Conservation (phyloP, 1,139 yeast species). For the Candida tropicalis region DNA sequence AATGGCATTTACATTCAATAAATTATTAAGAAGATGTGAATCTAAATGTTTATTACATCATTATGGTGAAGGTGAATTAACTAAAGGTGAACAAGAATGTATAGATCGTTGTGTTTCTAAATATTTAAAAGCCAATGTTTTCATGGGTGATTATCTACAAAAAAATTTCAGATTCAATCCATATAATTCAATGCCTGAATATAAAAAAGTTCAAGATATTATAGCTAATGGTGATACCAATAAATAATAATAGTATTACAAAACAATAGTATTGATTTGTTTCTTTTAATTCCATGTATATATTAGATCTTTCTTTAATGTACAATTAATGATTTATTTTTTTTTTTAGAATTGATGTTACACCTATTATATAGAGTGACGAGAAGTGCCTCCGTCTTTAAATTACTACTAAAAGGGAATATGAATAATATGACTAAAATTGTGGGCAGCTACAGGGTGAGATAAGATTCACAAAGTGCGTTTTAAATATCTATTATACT, state of each 20-base stretch:
- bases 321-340: no score
- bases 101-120: conserved; percentile 79
- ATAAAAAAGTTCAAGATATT: conserved; percentile 27
- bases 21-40: conserved; percentile 58
- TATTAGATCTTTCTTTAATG: no score
- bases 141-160: conserved; percentile 55
- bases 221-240: background rate
- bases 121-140: conserved; percentile 63
- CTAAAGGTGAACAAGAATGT: conserved; percentile 77
- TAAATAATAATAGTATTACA: no score
- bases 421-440: no score
- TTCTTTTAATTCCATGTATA: background rate
- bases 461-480: no score
- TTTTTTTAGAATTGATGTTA: no score
- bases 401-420: no score
- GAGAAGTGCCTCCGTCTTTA: no score
- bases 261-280: no score
- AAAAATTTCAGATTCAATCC: conserved; percentile 31
- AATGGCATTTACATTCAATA: conserved; percentile 65
- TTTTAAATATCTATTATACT: background rate
- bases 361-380: no score
- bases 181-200: conserved; percentile 41
- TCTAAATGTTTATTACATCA: conserved; percentile 71
- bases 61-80: conserved; percentile 79
- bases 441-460: no score